phyloP scores from a whole-genome alignment of 2,329 filamentous ascomycete genomes.

The Apiospora sp. region DNA sequence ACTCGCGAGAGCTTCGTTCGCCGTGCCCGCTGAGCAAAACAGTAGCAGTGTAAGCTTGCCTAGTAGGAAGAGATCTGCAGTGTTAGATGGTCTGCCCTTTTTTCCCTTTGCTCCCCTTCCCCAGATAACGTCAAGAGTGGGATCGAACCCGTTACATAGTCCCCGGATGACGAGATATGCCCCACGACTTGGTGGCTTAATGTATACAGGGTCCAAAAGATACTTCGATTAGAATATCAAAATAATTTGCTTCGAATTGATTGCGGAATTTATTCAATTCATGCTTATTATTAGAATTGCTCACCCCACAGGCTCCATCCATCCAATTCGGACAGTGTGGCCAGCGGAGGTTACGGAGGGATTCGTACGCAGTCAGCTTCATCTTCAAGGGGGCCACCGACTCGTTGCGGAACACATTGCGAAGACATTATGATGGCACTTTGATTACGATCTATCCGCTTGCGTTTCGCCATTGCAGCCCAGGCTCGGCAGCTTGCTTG shows the following conservation, averaged over 20 bases:
- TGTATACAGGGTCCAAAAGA: neutral
- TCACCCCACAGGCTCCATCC: neutral
- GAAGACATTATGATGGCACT: neutral
- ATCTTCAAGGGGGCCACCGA: neutral
- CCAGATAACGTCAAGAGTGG: neutral
- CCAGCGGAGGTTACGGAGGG: neutral
- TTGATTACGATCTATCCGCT: neutral
- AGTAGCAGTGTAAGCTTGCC: neutral
- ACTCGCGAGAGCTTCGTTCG: constrained; percentile 14
- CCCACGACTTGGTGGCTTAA: neutral
- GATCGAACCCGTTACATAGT: neutral
- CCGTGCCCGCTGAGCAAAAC: neutral
- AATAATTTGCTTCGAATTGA: neutral
- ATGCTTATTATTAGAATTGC: neutral
- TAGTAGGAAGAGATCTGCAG: neutral
- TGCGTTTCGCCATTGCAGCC: neutral
- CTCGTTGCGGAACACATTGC: neutral
- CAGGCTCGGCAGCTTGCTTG: constrained; percentile 12
- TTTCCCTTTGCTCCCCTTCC: neutral
- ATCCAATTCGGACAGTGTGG: constrained; percentile 1
- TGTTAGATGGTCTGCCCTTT: neutral
- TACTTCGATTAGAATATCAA: neutral
- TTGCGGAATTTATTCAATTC: neutral
- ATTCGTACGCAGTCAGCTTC: neutral
- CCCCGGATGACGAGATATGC: neutral